These are phyloP conservation scores for Coffea humblotiana DNA, from an alignment of 305 asterid genomes.

Conservation along the genomic window DNA sequence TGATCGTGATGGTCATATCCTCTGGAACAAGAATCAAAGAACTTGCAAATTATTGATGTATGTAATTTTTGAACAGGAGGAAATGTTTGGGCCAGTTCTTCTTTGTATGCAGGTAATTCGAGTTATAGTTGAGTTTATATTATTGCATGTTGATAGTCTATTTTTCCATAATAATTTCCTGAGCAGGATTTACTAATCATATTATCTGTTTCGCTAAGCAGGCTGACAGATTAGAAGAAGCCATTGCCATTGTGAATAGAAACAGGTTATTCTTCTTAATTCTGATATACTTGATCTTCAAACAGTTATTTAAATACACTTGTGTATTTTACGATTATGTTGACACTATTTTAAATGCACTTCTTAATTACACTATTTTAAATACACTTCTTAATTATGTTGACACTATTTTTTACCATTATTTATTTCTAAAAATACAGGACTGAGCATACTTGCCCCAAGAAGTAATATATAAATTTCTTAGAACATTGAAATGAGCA, in stretches of 20 bases:
- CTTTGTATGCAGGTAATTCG: slow-evolving; percentile 47
- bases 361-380: no score
- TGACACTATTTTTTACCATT: background rate
- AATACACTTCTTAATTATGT: background rate
- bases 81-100: slow-evolving; percentile 47
- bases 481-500: background rate
- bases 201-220: slow-evolving; percentile 21
- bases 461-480: background rate
- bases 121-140: background rate
- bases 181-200: slow-evolving; percentile 7
- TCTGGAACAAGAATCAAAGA: background rate
- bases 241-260: slow-evolving; percentile 41
- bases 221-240: slow-evolving; percentile 46
- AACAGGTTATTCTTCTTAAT: slow-evolving; percentile 31
- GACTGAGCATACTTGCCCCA: background rate
- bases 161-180: background rate
- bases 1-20: no score
- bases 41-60: background rate
- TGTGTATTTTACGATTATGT: background rate
- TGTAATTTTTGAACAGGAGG: slow-evolving; percentile 35
- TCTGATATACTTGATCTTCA: slow-evolving; percentile 4
- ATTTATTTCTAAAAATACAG: slow-evolving; percentile 3
- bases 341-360: background rate
- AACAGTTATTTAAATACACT: background rate
- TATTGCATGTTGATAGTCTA: background rate